Evolutionary conservation across 495 filamentous ascomycete species (phyloP).

Genomic region (Lasiosphaeria ovina): DNA sequence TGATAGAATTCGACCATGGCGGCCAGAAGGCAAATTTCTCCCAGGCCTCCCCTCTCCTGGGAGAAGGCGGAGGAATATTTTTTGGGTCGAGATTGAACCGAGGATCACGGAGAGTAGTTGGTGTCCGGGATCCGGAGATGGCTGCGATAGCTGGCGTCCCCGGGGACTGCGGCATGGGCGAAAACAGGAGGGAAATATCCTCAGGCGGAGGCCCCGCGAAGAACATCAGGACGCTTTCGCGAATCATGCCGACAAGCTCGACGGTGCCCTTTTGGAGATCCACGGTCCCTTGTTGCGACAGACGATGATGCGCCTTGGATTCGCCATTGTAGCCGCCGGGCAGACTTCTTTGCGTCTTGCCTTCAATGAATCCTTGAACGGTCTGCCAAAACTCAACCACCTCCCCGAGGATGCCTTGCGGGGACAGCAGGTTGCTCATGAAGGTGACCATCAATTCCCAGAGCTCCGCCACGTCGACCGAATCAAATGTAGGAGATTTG

Average conservation of each 20-base stretch:
- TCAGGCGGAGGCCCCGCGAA: slow-evolving; percentile 90
- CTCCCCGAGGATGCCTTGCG: slow-evolving; percentile 80
- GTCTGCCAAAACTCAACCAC: slow-evolving; percentile 93
- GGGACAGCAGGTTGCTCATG: slow-evolving; percentile 67
- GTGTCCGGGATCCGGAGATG: slow-evolving; percentile 41
- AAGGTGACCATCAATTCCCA: slow-evolving; percentile 82
- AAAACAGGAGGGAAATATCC: slow-evolving; percentile 81
- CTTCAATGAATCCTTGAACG: slow-evolving; percentile 84
- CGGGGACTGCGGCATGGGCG: slow-evolving; percentile 72
- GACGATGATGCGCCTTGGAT: slow-evolving; percentile 77
- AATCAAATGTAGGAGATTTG: slow-evolving; percentile 61
- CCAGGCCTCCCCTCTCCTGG: slow-evolving; percentile 74
- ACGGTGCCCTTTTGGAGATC: slow-evolving; percentile 74
- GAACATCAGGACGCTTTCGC: slow-evolving; percentile 72
- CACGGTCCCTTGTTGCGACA: slow-evolving; percentile 65
- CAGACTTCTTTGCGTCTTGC: slow-evolving; percentile 74
- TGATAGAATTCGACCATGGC: slow-evolving; percentile 83
- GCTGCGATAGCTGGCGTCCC: slow-evolving; percentile 56
- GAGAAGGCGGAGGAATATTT: slow-evolving; percentile 73
- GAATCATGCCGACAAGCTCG: slow-evolving; percentile 77
- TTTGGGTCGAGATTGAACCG: slow-evolving; percentile 76
- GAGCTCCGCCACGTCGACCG: slow-evolving; percentile 73
- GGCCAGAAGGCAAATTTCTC: slow-evolving; percentile 98
- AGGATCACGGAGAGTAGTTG: slow-evolving; percentile 55
- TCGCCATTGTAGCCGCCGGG: slow-evolving; percentile 82